Percentiles rank a stretch among this genome's conserved stretches.
phyloP scores from a whole-genome alignment of 106 monocot species.

The Hemerocallis citrina region DNA sequence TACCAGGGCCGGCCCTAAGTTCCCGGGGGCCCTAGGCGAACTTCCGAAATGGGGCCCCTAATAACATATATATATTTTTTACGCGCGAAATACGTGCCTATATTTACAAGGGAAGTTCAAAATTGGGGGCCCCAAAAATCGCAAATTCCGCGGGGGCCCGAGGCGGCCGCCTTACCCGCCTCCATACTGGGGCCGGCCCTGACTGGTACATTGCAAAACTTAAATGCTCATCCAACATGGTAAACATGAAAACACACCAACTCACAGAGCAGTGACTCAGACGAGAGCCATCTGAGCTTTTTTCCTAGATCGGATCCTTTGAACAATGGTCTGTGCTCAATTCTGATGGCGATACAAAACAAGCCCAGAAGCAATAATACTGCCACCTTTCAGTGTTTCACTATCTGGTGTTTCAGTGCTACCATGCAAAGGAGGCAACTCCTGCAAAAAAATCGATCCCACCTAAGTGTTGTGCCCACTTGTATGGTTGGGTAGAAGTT shows the following conservation, averaged over 20 bases:
- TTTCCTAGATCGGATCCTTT: slow-evolving; percentile 85
- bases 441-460: slow-evolving; percentile 93
- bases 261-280: slow-evolving; percentile 73
- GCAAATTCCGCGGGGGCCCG: too few relatives aligned
- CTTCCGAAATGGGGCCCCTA: too few relatives aligned
- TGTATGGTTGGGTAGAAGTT: slow-evolving; percentile 62
- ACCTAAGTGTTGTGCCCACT: slow-evolving; percentile 98
- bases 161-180: too few relatives aligned
- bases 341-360: slow-evolving; percentile 79
- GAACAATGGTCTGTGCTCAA: slow-evolving; percentile 70
- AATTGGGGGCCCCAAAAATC: too few relatives aligned
- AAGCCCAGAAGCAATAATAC: slow-evolving; percentile 51
- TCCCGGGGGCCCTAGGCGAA: too few relatives aligned
- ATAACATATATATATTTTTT: too few relatives aligned
- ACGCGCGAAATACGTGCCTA: too few relatives aligned
- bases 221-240: background rate
- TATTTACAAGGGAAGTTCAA: too few relatives aligned
- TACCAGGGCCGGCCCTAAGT: too few relatives aligned
- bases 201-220: slow-evolving; percentile 18
- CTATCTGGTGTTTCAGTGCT: slow-evolving; percentile 12
- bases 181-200: too few relatives aligned
- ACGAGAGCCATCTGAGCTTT: slow-evolving; percentile 88
- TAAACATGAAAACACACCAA: slow-evolving; percentile 19
- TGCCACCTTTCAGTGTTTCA: slow-evolving; percentile 12
- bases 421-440: slow-evolving; percentile 42